A percentile compares a stretch with the other conserved stretches of the same genome.
Conservation (phyloP, 805 yeast species). For the Saturnispora silvae region DNA sequence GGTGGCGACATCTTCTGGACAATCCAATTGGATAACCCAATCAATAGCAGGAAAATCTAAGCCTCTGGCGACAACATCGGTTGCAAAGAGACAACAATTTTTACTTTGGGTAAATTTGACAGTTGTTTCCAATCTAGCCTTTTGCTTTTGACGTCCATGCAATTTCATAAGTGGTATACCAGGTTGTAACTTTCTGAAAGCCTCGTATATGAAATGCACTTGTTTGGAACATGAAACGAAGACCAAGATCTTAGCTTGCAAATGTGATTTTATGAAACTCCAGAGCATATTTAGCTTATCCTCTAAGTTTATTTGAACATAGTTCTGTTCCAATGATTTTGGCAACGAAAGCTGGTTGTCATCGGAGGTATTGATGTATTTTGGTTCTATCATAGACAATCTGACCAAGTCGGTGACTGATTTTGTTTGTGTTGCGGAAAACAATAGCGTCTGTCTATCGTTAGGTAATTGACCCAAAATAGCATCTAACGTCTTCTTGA, state of each 20-base stretch:
- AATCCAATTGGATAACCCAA: conserved; percentile 90
- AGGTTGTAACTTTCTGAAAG: conserved; percentile 80
- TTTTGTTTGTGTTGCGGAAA: conserved; percentile 85
- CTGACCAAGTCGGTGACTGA: conserved; percentile 76
- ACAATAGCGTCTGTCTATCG: conserved; percentile 71
- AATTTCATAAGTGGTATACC: conserved; percentile 80
- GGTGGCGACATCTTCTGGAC: conserved; percentile 84
- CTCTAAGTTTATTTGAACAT: conserved; percentile 55
- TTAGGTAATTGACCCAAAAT: conserved; percentile 71
- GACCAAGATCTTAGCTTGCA: conserved; percentile 69
- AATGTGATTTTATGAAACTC: conserved; percentile 77
- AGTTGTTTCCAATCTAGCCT: conserved; percentile 77
- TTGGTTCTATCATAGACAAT: conserved; percentile 56
- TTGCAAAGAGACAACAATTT: conserved; percentile 74
- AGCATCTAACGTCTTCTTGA: conserved; percentile 70
- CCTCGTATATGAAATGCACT: conserved; percentile 81
- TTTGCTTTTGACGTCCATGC: conserved; percentile 85
- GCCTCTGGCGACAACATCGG: conserved; percentile 89
- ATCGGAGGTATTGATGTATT: conserved; percentile 38
- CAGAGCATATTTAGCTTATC: conserved; percentile 81
- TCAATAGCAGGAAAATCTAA: conserved; percentile 87
- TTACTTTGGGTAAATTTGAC: conserved; percentile 68
- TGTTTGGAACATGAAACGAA: conserved; percentile 83
- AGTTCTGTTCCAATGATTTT: conserved; percentile 73
- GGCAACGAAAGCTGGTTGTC: conserved; percentile 46